Evolutionary conservation across 2,329 filamentous ascomycete genomes (phyloP).

Genomic region (Botrytis squamosa): DNA sequence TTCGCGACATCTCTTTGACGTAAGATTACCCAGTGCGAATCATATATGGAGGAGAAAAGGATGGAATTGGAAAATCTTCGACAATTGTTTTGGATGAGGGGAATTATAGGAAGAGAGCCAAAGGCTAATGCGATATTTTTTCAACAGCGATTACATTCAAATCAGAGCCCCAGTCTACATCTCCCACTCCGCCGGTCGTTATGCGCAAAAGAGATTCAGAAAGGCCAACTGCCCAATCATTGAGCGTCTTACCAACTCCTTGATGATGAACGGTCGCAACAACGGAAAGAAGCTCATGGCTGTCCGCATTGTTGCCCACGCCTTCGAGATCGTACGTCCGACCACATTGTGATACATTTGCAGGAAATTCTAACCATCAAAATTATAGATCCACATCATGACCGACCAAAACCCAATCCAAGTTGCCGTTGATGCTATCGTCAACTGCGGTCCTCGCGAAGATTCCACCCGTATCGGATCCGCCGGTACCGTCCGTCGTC

Average conservation of each 20-base stretch:
- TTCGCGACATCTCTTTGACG: conserved; percentile 99
- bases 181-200: conserved; percentile 97
- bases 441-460: conserved; percentile 99
- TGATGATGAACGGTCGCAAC: conserved; percentile 99
- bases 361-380: conserved; percentile 21
- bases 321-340: conserved; percentile 95
- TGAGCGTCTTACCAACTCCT: conserved; percentile 99
- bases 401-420: conserved; percentile 99
- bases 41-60: neutral
- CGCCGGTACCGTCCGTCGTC: conserved; percentile 98
- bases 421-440: conserved; percentile 97
- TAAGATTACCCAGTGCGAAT: conserved; percentile 55
- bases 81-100: conserved; percentile 21
- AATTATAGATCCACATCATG: conserved; percentile 93
- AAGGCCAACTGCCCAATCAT: conserved; percentile 99
- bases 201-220: conserved; percentile 99
- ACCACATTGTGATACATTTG: conserved; percentile 23
- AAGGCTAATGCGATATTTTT: conserved; percentile 28
- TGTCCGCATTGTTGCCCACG: conserved; percentile 97
- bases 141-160: conserved; percentile 94
- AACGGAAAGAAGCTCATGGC: conserved; percentile 99
- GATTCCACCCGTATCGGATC: conserved; percentile 99
- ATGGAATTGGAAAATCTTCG: conserved; percentile 4
- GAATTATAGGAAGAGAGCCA: conserved; percentile 35
- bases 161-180: conserved; percentile 99